Base-by-base conservation (phyloP, 179 eudicot species). In the Camellia oleifera region DNA sequence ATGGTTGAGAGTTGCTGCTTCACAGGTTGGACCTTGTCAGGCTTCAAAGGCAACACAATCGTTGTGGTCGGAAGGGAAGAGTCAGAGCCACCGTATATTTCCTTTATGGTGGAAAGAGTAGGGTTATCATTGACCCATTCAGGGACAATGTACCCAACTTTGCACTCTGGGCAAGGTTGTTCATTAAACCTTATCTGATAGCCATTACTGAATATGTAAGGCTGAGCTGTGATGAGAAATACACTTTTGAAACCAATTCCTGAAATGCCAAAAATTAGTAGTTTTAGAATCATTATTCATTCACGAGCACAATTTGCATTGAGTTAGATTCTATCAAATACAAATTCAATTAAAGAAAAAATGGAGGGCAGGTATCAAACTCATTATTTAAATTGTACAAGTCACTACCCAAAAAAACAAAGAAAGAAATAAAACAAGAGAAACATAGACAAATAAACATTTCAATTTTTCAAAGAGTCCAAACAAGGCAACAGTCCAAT, bases 161-260 rank as follows among this genome's bases (percentile, higher is more conserved):
- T 88, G 72, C 93, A 89, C 0, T 86, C 70, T 3, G 84, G 80
- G 79, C 93, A 86, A 54, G 97, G 97, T 14, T 81, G 82, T 82
- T 92, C 94, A 70, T 62, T 91, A 60, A 92, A 92, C 2, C 87
- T 81, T 65, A 92, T 88, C 74, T 88, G 91, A 69, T 91, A 92
- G 72, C 97, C 94, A 65, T 91, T 92, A 77, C 97, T 92, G 83
- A 89, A 91, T 78, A 92, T 89, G 78, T 91, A 87, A 0, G 94
- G 94, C 65, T 82, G 88, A 44, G 88, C 67, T 15, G 92, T 91
- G 46, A 92, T 79, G 42, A 92, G 89, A 78, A 91, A 92, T 40
- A 91, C 93, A 40, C 97, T 92, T 81, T 92, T 92, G 83, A 92
- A 92, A 23, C 94, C 97, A 61, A 92, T 92, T 15, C 94, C 97